A percentile compares a stretch with the other conserved stretches of the same genome.
These are phyloP conservation scores for Datura wrightii DNA, from an alignment of 257 asterid species.

Conservation along the genomic window DNA sequence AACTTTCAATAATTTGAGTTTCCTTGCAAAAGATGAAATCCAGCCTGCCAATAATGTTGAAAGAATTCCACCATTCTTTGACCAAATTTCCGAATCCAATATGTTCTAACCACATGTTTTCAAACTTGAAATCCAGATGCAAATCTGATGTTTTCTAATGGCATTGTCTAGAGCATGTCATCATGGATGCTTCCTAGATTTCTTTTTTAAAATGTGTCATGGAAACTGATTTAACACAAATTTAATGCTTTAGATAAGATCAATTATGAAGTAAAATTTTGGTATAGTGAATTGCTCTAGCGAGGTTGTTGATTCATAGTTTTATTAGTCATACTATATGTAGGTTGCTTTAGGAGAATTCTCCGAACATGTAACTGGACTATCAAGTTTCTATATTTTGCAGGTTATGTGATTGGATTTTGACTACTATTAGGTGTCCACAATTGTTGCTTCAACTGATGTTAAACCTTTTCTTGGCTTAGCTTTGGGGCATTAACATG, in stretches of 20 bases:
- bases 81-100: not conserved
- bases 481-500: conserved; percentile 27
- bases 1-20: not conserved
- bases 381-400: conserved; percentile 14
- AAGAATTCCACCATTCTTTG: not conserved
- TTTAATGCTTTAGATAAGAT: not conserved
- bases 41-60: not conserved
- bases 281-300: not conserved
- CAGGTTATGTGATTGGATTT: conserved; percentile 21
- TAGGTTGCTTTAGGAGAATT: not conserved
- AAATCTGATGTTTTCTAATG: not conserved
- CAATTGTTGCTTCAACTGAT: not conserved
- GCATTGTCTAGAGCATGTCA: conserved; percentile 19
- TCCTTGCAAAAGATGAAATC: not conserved
- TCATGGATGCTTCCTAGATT: conserved; percentile 24
- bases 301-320: conserved; percentile 1
- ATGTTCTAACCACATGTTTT: not conserved
- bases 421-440: not conserved
- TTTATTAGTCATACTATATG: not conserved
- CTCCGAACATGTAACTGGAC: conserved; percentile 3
- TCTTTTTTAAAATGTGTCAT: not conserved
- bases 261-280: not conserved
- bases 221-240: conserved; percentile 12
- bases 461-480: conserved; percentile 30
- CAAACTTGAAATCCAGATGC: conserved; percentile 10